phyloP scores from a whole-genome alignment of 441 rosid species.

The Mallotus repandus region DNA sequence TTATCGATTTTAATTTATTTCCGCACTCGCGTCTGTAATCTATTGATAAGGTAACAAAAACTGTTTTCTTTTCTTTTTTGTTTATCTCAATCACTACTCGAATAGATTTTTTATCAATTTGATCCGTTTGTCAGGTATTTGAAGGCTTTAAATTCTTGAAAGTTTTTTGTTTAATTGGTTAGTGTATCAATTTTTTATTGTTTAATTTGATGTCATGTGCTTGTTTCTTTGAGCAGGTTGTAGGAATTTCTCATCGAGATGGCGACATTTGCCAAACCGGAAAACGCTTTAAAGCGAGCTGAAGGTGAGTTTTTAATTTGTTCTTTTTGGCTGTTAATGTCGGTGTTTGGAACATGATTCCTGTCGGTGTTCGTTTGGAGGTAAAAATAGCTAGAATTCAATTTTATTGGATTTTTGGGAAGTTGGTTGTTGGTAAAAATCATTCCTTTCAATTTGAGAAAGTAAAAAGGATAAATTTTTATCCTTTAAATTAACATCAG shows the following conservation, averaged over 20 bases:
- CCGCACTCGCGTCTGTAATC: neutral
- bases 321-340: neutral
- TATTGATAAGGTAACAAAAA: neutral
- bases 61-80: neutral
- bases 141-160: neutral
- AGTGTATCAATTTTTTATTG: neutral
- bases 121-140: neutral
- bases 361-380: neutral
- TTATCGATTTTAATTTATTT: too few species aligned
- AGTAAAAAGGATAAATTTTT: too few species aligned
- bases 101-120: too few species aligned
- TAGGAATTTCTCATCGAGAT: constrained; percentile 30
- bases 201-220: neutral
- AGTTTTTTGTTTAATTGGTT: neutral
- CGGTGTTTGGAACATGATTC: neutral
- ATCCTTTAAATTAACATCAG: too few species aligned
- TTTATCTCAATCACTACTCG: neutral
- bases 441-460: too few species aligned
- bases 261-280: constrained; percentile 84
- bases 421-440: too few species aligned
- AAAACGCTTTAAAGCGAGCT: constrained; percentile 92
- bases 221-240: constrained; percentile 13
- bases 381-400: too few species aligned
- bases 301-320: constrained; percentile 52
- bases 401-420: too few species aligned